Conservation (phyloP, 1,284 basidiomycete genomes). For the Puccinia polysora region DNA sequence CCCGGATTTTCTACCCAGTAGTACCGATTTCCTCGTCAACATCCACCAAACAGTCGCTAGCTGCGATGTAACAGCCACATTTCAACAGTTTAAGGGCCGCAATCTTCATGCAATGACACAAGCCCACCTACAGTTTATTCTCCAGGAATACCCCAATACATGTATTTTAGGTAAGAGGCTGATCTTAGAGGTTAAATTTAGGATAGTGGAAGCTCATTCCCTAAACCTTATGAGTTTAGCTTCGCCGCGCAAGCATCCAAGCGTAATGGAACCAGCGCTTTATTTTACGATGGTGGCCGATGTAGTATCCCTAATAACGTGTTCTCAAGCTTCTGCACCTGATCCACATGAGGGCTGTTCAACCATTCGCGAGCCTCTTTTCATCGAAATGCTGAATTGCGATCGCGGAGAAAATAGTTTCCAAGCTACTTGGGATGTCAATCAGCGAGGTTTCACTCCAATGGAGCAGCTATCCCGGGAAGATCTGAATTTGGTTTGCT, state of each 20-base stretch:
- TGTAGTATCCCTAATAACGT: background rate
- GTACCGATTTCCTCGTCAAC: too few relatives aligned
- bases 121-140: constrained; percentile 14
- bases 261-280: background rate
- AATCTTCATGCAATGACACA: background rate
- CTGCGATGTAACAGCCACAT: background rate
- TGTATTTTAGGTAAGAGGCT: background rate
- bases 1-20: too few relatives aligned
- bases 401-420: constrained; percentile 23
- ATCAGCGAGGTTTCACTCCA: constrained; percentile 6
- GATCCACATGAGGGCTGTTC: background rate
- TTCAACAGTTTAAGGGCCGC: constrained; percentile 11
- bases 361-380: background rate
- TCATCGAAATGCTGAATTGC: constrained; percentile 2
- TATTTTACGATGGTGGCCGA: constrained; percentile 15
- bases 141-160: background rate
- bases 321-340: background rate
- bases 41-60: background rate
- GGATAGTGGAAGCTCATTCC: background rate
- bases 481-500: background rate
- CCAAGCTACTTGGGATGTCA: too few relatives aligned
- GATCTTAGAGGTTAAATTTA: background rate
- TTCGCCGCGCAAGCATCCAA: too few relatives aligned
- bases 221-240: too few relatives aligned
- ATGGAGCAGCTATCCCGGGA: background rate